Conservation (phyloP, 1,139 yeast species). For the Hansenula lynferdii region DNA sequence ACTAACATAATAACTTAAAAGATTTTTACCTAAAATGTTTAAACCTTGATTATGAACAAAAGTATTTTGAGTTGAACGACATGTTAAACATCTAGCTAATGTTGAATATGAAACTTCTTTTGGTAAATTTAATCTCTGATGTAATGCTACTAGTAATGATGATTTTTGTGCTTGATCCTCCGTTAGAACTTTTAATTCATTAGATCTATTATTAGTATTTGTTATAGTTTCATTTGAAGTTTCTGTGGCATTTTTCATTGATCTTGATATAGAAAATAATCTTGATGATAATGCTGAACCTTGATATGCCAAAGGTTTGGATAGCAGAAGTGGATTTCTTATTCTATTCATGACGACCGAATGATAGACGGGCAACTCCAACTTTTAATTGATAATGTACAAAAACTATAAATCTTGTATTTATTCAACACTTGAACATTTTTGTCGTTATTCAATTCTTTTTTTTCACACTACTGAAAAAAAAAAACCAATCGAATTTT, state of each 20-base stretch:
- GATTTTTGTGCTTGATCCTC: slow-evolving; percentile 34
- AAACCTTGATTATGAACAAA: slow-evolving; percentile 76
- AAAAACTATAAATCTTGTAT: no score
- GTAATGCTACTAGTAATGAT: slow-evolving; percentile 75
- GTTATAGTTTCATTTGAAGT: no score
- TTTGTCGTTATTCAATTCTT: no score
- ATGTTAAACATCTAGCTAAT: slow-evolving; percentile 75
- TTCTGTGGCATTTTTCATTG: no score
- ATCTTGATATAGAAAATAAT: not conserved
- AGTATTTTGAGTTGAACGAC: slow-evolving; percentile 38
- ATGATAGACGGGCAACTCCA: no score
- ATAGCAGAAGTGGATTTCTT: not conserved
- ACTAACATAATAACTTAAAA: slow-evolving; percentile 70
- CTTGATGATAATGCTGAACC: not conserved
- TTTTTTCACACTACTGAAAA: no score
- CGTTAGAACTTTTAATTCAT: slow-evolving; percentile 2
- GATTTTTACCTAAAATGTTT: slow-evolving; percentile 71
- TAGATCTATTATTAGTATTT: no score
- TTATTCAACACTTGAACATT: no score
- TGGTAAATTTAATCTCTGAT: slow-evolving; percentile 66
- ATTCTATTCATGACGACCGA: not conserved
- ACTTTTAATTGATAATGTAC: no score
- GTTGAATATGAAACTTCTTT: slow-evolving; percentile 53
- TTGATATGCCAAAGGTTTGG: not conserved
- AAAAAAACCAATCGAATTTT: no score